Percentiles rank a stretch among this genome's conserved stretches.
phyloP scores from a whole-genome alignment of 2,329 filamentous ascomycete species.

The Gremmenia infestans region DNA sequence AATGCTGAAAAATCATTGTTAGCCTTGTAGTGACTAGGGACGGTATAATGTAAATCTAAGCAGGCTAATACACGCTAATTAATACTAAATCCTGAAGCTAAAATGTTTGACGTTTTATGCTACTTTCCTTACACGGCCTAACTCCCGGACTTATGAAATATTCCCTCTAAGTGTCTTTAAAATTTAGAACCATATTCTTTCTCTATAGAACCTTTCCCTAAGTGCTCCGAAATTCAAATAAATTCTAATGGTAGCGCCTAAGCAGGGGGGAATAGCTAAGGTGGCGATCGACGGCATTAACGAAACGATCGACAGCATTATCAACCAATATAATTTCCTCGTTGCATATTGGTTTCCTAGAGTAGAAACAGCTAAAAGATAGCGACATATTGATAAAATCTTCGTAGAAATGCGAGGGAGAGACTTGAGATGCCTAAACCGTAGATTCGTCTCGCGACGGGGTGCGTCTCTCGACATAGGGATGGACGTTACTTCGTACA shows the following conservation, averaged over 20 bases:
- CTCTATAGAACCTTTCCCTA: no score
- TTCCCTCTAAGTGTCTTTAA: neutral
- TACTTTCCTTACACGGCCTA: neutral
- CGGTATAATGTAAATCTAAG: neutral
- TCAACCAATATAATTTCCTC: constrained; percentile 6
- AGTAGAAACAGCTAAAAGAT: constrained; percentile 18
- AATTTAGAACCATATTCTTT: no score
- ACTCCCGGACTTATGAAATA: neutral
- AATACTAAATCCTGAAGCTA: constrained; percentile 1
- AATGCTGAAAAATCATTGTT: no score
- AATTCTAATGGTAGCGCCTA: no score
- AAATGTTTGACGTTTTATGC: neutral
- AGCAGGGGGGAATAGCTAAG: no score
- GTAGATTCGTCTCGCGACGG: no score
- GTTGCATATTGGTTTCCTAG: constrained; percentile 11
- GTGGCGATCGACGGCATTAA: constrained; percentile 7
- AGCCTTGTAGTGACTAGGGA: neutral
- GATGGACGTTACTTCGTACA: neutral
- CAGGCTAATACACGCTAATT: neutral
- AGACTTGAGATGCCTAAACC: no score
- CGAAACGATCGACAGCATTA: constrained; percentile 12
- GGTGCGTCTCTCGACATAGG: no score
- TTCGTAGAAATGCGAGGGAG: no score
- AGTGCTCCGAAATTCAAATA: no score
- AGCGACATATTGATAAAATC: no score